Evolutionary conservation across 805 yeast species (phyloP), one percentile per base, ranked within the genome.

Genomic region (Citeromyces nyonsensis): DNA sequence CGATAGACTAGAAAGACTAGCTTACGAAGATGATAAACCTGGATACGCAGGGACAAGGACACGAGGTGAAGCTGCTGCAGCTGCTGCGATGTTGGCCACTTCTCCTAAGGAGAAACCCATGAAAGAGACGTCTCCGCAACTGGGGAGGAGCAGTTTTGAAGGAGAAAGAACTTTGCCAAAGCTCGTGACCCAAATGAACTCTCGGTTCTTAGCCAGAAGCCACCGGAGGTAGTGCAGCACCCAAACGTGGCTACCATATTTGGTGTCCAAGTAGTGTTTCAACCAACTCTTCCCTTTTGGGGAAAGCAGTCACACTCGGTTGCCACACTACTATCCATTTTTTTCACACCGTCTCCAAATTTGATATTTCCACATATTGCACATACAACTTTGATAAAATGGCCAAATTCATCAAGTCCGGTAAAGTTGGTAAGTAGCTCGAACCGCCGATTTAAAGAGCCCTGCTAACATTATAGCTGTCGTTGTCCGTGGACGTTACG

Each of bases 361-460:
- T 31, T 31, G 29, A 33, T 25, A 24, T 35, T 30, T 26, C 30
- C 31, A 27, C 33, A 30, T 38, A 30, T 32, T 25, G 34, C 22
- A 39, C 29, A 39, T 32, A 36, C 32, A 43, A 35, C 37, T 36
- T 38, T 39, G 40, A 38, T 48, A 63, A 59, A 69, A 86, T 85
- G 95, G 95, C 95, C 73, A 91, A 91, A 72, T 88, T 91, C 80
- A 78, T 91, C 71, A 91, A 88, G 75, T 82, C 97, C 66, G 96
- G 96, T 77, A 85, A 81, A 81, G 97, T 88, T 79, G 96, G 88
- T 79, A 77, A 63, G 91, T 77, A 69, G 35, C 26, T 10, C 13
- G 13, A 26, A 28, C n/a, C 32, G 29, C 20, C 24, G 24, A 10
- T n/a, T 26, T 10, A 11, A 11, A 24, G 28, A 13, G 24, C 13